Conservation (phyloP, 2,329 filamentous ascomycete genomes). For the Chaetoscypha palmicola region DNA sequence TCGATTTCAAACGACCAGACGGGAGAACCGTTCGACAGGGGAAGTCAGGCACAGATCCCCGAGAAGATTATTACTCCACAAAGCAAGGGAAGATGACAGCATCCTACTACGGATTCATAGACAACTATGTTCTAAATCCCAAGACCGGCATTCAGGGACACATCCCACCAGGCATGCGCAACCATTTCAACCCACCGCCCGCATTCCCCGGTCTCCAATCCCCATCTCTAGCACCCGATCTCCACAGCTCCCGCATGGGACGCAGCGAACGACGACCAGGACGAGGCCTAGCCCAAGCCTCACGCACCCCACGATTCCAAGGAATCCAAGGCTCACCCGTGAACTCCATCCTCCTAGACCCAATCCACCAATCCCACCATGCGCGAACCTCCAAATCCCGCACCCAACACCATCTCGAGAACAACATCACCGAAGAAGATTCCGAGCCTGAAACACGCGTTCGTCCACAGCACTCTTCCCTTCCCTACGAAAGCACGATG, state of each 20-base stretch:
- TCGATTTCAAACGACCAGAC: slow-evolving; percentile 85
- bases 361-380: slow-evolving; percentile 58
- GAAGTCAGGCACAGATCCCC: slow-evolving; percentile 47
- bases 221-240: slow-evolving; percentile 49
- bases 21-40: slow-evolving; percentile 42
- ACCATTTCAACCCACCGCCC: slow-evolving; percentile 68
- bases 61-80: slow-evolving; percentile 88
- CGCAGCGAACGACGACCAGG: slow-evolving; percentile 38
- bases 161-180: slow-evolving; percentile 47
- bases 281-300: slow-evolving; percentile 33
- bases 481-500: slow-evolving; percentile 25
- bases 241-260: slow-evolving; percentile 45
- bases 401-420: slow-evolving; percentile 42
- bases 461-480: slow-evolving; percentile 19
- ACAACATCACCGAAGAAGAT: slow-evolving; percentile 49
- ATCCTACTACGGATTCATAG: slow-evolving; percentile 89
- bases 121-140: slow-evolving; percentile 77
- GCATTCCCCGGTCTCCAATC: slow-evolving; percentile 65
- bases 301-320: slow-evolving; percentile 39
- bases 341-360: slow-evolving; percentile 67
- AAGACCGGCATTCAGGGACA: slow-evolving; percentile 59
- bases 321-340: slow-evolving; percentile 45
- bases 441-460: slow-evolving; percentile 39
- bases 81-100: slow-evolving; percentile 99
- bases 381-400: slow-evolving; percentile 38